Conservation (phyloP, 2,329 filamentous ascomycete species). For the Torrubiellomyces zombiae region DNA sequence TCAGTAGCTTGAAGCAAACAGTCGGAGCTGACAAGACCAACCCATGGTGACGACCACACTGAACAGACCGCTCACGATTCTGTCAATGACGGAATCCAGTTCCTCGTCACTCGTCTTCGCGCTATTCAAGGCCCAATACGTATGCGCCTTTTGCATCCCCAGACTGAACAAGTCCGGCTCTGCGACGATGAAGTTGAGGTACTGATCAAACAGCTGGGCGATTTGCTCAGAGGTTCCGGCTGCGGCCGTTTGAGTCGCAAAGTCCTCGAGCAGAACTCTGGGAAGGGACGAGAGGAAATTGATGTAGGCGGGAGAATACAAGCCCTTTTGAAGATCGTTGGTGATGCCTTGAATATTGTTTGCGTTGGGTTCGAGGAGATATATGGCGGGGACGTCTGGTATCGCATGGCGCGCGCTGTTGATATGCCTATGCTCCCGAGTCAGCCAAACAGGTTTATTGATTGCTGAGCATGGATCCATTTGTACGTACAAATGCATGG, state of each 20-base stretch:
- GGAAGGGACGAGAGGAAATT: constrained; percentile 95
- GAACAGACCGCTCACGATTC: constrained; percentile 90
- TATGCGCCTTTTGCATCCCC: constrained; percentile 76
- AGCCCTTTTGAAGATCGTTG: constrained; percentile 64
- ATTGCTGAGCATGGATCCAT: constrained; percentile 12
- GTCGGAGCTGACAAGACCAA: constrained; percentile 27
- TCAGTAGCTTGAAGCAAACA: no score
- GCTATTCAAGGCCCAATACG: constrained; percentile 94
- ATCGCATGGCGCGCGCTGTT: constrained; percentile 71
- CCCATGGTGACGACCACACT: constrained; percentile 98
- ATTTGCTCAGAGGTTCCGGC: constrained; percentile 79
- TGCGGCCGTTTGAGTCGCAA: constrained; percentile 72
- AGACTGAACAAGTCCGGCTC: constrained; percentile 92
- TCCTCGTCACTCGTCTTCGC: constrained; percentile 79
- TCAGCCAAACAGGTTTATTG: background rate
- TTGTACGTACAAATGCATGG: constrained; percentile 71
- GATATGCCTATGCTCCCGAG: constrained; percentile 45
- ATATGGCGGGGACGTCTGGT: constrained; percentile 89
- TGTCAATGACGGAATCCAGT: constrained; percentile 72
- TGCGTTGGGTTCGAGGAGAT: constrained; percentile 78
- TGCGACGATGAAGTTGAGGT: constrained; percentile 90
- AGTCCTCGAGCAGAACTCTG: constrained; percentile 80
- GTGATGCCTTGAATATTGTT: constrained; percentile 73
- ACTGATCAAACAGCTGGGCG: constrained; percentile 87
- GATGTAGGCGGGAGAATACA: constrained; percentile 89